Conservation (phyloP, 176 grass and related monocot genomes). For the Oryza officinalis region DNA sequence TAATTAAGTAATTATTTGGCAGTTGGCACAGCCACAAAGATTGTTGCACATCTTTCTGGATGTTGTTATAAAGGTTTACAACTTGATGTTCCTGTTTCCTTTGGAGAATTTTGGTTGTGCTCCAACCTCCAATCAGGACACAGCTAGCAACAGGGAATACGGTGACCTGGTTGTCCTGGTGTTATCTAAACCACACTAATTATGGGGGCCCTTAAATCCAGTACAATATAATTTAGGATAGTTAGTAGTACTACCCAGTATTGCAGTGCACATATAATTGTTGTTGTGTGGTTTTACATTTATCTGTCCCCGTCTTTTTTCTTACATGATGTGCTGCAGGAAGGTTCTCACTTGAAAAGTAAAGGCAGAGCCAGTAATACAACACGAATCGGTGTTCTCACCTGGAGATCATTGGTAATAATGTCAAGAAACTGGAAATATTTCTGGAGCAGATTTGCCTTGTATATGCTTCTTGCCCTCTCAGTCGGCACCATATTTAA, state of each 20-base stretch:
- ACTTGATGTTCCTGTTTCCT: background rate
- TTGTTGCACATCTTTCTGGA: background rate
- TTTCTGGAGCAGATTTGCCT: constrained; percentile 82
- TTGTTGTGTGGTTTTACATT: constrained; percentile 8
- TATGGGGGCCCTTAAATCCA: background rate
- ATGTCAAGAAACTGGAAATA: constrained; percentile 98
- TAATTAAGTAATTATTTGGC: background rate
- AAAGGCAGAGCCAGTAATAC: constrained; percentile 70
- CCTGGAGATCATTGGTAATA: constrained; percentile 89
- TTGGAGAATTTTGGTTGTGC: background rate
- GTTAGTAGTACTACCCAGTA: background rate
- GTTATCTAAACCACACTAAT: constrained; percentile 11
- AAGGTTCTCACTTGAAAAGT: constrained; percentile 76
- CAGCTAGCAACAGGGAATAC: background rate
- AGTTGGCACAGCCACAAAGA: background rate
- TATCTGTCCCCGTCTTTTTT: background rate
- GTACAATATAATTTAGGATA: background rate
- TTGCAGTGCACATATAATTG: background rate
- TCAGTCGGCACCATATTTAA: constrained; percentile 82
- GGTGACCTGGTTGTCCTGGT: background rate
- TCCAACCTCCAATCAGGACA: background rate
- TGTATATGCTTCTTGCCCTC: constrained; percentile 73
- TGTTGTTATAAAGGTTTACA: constrained; percentile 4
- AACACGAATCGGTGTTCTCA: constrained; percentile 64
- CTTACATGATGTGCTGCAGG: constrained; percentile 57